phyloP scores from a whole-genome alignment of 2,329 filamentous ascomycete species.

The Fusarium denticulatum region DNA sequence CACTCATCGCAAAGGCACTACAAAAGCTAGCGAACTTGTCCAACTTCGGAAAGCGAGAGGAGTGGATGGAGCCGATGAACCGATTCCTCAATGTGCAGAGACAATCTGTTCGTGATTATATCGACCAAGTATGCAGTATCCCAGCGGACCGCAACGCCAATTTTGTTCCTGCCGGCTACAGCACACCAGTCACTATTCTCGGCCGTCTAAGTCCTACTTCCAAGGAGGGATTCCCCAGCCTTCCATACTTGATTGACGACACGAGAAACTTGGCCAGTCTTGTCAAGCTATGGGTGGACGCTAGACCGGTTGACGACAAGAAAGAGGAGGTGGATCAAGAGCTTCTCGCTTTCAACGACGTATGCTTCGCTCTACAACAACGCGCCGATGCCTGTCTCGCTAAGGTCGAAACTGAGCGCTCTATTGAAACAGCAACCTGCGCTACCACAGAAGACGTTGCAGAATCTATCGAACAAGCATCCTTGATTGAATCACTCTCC shows the following conservation, averaged over 20 bases:
- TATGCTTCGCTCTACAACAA: slow-evolving; percentile 61
- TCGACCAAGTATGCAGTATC: slow-evolving; percentile 87
- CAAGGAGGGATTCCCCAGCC: slow-evolving; percentile 89
- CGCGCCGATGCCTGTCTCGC: slow-evolving; percentile 63
- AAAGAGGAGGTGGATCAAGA: slow-evolving; percentile 56
- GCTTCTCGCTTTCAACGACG: slow-evolving; percentile 61
- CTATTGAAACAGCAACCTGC: slow-evolving; percentile 47
- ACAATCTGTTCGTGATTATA: slow-evolving; percentile 83
- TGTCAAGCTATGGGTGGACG: slow-evolving; percentile 81
- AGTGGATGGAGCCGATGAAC: slow-evolving; percentile 99
- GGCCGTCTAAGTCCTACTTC: slow-evolving; percentile 81
- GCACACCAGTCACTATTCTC: slow-evolving; percentile 90
- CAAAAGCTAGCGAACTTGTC: slow-evolving; percentile 92
- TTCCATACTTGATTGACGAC: slow-evolving; percentile 93
- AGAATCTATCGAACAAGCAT: slow-evolving; percentile 60
- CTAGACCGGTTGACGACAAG: slow-evolving; percentile 53
- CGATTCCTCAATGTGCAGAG: slow-evolving; percentile 80
- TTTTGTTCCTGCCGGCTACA: slow-evolving; percentile 83
- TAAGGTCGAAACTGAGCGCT: slow-evolving; percentile 58
- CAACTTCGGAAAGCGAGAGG: slow-evolving; percentile 91
- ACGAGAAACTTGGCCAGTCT: slow-evolving; percentile 85
- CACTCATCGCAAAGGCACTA: slow-evolving; percentile 89
- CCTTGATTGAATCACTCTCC: slow-evolving; percentile 49
- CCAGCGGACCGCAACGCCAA: slow-evolving; percentile 74
- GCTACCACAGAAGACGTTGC: slow-evolving; percentile 52